Conservation (phyloP, 345 rosid species). For the Acer campestre region DNA sequence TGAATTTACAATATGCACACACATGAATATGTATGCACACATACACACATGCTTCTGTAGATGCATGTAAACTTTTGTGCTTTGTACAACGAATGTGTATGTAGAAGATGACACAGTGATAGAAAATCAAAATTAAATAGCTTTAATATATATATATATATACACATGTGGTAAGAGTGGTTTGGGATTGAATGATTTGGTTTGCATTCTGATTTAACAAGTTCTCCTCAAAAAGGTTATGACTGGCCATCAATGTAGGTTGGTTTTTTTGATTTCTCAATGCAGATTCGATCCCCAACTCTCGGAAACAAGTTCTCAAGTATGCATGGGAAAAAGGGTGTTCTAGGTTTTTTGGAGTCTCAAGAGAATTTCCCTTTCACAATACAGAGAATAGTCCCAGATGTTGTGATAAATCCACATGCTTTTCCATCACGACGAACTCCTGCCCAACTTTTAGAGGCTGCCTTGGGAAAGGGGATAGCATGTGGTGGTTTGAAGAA, state of each 20-base stretch:
- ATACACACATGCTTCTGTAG: background rate
- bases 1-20: background rate
- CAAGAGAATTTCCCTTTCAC: constrained; percentile 94
- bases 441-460: constrained; percentile 92
- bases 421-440: constrained; percentile 96
- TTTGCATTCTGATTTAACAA: too few species aligned
- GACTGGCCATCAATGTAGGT: too few species aligned
- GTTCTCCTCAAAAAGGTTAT: too few species aligned
- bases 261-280: too few species aligned
- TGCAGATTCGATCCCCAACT: too few species aligned
- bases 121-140: background rate
- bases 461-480: constrained; percentile 91
- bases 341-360: constrained; percentile 83
- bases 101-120: background rate
- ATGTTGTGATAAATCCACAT: constrained; percentile 84
- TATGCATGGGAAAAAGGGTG: constrained; percentile 99
- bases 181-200: too few species aligned
- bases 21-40: background rate
- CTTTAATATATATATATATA: too few species aligned
- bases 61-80: background rate
- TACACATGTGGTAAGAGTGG: too few species aligned
- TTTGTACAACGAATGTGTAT: background rate
- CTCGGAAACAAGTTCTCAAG: constrained; percentile 52
- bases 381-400: constrained; percentile 88
- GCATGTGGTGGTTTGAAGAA: constrained; percentile 64